Evolutionary conservation across 83 land plant species (phyloP), one percentile per base, ranked within the genome.

Genomic region (Isoetes engelmannii): DNA sequence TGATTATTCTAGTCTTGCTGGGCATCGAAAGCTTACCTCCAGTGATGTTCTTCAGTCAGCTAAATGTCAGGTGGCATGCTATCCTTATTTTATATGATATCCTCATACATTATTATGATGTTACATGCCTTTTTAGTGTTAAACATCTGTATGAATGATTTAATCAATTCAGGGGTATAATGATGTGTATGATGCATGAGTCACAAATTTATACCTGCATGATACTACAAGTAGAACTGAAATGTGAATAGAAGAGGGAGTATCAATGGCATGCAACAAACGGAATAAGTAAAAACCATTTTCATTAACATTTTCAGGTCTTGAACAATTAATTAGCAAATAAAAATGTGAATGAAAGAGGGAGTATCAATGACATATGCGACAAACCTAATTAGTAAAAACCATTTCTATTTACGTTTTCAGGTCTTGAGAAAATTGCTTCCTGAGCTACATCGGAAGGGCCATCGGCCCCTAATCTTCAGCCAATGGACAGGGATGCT

Each of bases 401-500:
- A 0, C 20, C 61, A n/a, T 59, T 59, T 59, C 4, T 21, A 18
- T 64, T 9, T 64, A 44, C 17, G 4, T 7, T 47, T 67, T 8
- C 73, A 90, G 99, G 93, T 81, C 45, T 71, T 95, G 50, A 79
- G 84, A 7, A 76, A 84, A 71, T 92, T 95, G 42, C 84, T 95
- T 13, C 99, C 99, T 63, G 58, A 74, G 72, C 75, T 91, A 5
- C 69, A 80, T 21, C 56, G 54, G 58, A 73, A 70, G 69, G 99
- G 99, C 13, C 97, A 89, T 73, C 80, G 99, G 28, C 99, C 86
- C 65, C 71, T 95, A 10, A 95, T 95, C 47, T 95, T 95, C 76
- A 95, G 99, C 75, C 97, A 95, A 73, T 95, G 97, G 99, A 95
- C 99, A 6, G 73, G 82, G 47, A 95, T 95, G 99, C 91, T 95